Conservation (phyloP, 2,329 filamentous ascomycete genomes). For the Fragosphaeria purpurea region DNA sequence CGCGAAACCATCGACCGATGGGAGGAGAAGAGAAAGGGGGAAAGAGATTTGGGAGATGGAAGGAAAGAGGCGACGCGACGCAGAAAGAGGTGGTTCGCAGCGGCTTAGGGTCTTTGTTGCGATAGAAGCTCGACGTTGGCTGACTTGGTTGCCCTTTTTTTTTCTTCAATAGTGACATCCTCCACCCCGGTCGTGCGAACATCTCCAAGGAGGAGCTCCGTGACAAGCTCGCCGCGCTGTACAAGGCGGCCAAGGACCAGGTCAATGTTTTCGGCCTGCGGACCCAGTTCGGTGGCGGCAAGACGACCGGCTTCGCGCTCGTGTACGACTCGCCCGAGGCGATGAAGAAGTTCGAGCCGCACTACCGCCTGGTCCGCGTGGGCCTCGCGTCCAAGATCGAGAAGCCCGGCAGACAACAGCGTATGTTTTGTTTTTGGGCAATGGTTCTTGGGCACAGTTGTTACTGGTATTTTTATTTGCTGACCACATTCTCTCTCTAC, state of each 20-base stretch:
- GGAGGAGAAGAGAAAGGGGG: neutral
- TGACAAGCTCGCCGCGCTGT: slow-evolving; percentile 84
- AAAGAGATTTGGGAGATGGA: neutral
- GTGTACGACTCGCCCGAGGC: slow-evolving; percentile 97
- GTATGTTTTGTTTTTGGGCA: slow-evolving; percentile 51
- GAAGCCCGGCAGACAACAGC: slow-evolving; percentile 96
- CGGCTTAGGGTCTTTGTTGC: no score
- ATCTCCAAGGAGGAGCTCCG: slow-evolving; percentile 99
- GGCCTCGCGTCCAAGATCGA: slow-evolving; percentile 90
- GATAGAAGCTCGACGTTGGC: no score
- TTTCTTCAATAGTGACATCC: slow-evolving; percentile 73
- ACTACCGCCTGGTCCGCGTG: slow-evolving; percentile 92
- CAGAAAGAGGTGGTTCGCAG: no score
- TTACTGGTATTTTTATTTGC: neutral
- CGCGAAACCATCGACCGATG: neutral
- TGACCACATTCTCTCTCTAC: slow-evolving; percentile 20
- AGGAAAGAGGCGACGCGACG: no score
- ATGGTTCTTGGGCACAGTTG: neutral
- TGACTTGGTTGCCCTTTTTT: neutral
- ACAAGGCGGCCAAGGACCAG: slow-evolving; percentile 98
- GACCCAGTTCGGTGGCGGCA: slow-evolving; percentile 98
- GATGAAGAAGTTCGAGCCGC: slow-evolving; percentile 99
- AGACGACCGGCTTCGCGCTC: slow-evolving; percentile 97
- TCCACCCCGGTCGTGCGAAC: slow-evolving; percentile 96
- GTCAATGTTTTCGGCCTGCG: slow-evolving; percentile 97